Evolutionary conservation across 495 filamentous ascomycete species (phyloP).

Genomic region (Penicillium crystallinum): DNA sequence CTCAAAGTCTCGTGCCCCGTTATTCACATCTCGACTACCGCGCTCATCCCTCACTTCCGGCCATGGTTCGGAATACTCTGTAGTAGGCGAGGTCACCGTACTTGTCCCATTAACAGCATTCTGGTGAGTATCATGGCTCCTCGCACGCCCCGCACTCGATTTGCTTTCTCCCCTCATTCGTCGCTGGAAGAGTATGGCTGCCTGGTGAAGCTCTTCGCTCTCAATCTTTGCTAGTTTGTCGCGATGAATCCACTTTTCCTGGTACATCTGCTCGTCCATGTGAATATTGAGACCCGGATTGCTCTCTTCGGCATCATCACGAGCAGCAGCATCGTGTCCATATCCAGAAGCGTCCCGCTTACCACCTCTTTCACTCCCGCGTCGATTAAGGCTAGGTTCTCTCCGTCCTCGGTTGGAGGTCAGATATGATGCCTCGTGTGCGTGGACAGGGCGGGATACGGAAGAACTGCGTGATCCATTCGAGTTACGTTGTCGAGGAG

Average conservation of each 20-base stretch:
- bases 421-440: constrained; percentile 25
- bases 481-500: constrained; percentile 31
- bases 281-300: constrained; percentile 12
- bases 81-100: constrained; percentile 26
- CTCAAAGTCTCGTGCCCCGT: constrained; percentile 27
- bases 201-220: constrained; percentile 84
- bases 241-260: constrained; percentile 83
- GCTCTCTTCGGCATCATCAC: constrained; percentile 19
- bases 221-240: constrained; percentile 95
- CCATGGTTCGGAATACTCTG: constrained; percentile 36
- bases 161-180: constrained; percentile 55
- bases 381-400: constrained; percentile 45
- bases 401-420: constrained; percentile 32
- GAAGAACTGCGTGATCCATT: constrained; percentile 40
- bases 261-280: constrained; percentile 22
- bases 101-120: constrained; percentile 26
- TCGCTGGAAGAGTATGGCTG: constrained; percentile 66
- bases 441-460: constrained; percentile 28
- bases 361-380: constrained; percentile 53
- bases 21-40: constrained; percentile 36
- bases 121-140: constrained; percentile 46
- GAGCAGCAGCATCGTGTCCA: constrained; percentile 31
- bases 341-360: constrained; percentile 49
- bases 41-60: constrained; percentile 36
- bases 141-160: constrained; percentile 48